phyloP scores from a whole-genome alignment of 768 basidiomycete genomes.

The Phlebiopsis flavidoalba region DNA sequence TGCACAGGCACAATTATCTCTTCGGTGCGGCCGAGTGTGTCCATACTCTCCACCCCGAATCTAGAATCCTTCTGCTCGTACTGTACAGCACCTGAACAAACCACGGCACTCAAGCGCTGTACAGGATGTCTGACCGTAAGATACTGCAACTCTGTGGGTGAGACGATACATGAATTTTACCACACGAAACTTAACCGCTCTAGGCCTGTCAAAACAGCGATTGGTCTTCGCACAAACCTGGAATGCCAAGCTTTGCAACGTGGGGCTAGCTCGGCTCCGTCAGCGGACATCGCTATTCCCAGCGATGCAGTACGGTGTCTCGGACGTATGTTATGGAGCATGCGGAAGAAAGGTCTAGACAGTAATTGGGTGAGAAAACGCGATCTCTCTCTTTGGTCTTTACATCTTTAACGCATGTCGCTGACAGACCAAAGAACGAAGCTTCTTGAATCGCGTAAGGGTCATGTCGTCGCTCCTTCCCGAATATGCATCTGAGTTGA shows the following conservation, averaged over 20 bases:
- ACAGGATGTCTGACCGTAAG: slow-evolving; percentile 61
- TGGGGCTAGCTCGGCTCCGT: slow-evolving; percentile 50
- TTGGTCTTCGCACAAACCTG: slow-evolving; percentile 67
- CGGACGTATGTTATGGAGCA: slow-evolving; percentile 67
- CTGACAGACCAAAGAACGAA: slow-evolving; percentile 52
- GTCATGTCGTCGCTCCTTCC: slow-evolving; percentile 7
- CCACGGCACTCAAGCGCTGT: slow-evolving; percentile 59
- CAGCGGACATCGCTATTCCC: slow-evolving; percentile 46
- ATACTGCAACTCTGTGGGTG: slow-evolving; percentile 72
- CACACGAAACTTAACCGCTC: not conserved
- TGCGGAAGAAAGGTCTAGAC: slow-evolving; percentile 46
- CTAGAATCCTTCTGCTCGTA: slow-evolving; percentile 64
- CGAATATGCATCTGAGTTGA: not conserved
- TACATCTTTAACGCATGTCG: not conserved
- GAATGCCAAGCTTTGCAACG: slow-evolving; percentile 71
- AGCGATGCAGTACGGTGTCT: slow-evolving; percentile 78
- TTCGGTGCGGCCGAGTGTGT: slow-evolving; percentile 52
- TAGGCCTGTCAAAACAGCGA: slow-evolving; percentile 70
- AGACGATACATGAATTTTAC: not conserved
- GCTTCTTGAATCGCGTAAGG: slow-evolving; percentile 68
- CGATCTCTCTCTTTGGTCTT: not conserved
- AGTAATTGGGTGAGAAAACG: slow-evolving; percentile 51
- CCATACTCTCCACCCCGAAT: slow-evolving; percentile 58
- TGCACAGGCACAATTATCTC: slow-evolving; percentile 54
- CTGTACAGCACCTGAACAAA: slow-evolving; percentile 44